Base-by-base conservation (phyloP, 2,329 filamentous ascomycete genomes). In the Colletotrichum sublineola region DNA sequence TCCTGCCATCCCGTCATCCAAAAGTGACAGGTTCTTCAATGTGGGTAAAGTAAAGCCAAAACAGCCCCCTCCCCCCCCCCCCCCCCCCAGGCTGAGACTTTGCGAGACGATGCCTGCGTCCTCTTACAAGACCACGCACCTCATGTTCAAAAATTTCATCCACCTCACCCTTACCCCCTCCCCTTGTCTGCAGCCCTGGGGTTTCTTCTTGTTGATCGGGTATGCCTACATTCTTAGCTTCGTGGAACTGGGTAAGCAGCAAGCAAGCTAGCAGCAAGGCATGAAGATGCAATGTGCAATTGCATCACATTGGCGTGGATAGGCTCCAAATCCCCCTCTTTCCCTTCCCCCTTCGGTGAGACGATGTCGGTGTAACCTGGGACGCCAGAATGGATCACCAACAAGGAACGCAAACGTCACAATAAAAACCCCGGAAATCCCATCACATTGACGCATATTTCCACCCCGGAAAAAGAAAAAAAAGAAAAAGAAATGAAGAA, bases 201-300 rank as follows among this genome's bases (percentile, higher is more conserved):
- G 36, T 6, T 15, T 63, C 24, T 6, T 36, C 18, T 12, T 14
- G 9, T 36, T 9, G 15, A 63, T 71, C 36, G 61, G 68, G 68
- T 67, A 67, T 40, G 44, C 68, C 56, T 67, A 67, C 68, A 63
- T 71, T 63, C 14, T 29, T 70, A 70, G 67, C 46, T 44, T 46
- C n/a, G 61, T 24, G 58, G 42, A 50, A 31, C 42, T 50, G 29
- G 53, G 53, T 31, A 36, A 36, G 31, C 52, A 33, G 31, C 31
- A n/a, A 9, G 31, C 29, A 33, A 15, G 53, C 20, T 24, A 48
- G n/a, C 8, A 24, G 29, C 50, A 9, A 24, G 18, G 24, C 29
- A 18, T 18, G 29, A 33, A 31, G 29, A 53, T 18, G 50, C 50
- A 31, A 33, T n/a, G 18, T n/a, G 24, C 24, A 24, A 24, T n/a